Conservation (phyloP, 345 rosid species). For the Laguncularia racemosa region DNA sequence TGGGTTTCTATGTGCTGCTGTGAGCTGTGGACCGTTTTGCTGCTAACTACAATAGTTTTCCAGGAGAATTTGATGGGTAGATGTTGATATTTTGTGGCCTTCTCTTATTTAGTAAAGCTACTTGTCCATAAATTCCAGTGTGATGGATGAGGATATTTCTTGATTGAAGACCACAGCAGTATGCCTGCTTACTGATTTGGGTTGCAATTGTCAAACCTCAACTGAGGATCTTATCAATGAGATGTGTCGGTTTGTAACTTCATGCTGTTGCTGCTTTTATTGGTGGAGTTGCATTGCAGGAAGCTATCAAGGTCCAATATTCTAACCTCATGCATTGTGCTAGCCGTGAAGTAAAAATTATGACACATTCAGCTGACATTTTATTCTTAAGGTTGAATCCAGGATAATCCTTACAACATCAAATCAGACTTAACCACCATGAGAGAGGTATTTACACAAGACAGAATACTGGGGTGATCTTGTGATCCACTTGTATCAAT, state of each 20-base stretch:
- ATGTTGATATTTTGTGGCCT: not conserved
- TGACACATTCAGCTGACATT: too few relatives aligned
- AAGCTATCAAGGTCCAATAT: constrained; percentile 72
- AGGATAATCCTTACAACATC: too few relatives aligned
- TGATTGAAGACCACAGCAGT: constrained; percentile 64
- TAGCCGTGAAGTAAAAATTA: too few relatives aligned
- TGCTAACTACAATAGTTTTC: constrained; percentile 84
- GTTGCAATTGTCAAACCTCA: constrained; percentile 71
- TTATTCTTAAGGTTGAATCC: too few relatives aligned
- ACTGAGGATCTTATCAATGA: constrained; percentile 89
- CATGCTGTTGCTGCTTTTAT: constrained; percentile 88
- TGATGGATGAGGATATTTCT: constrained; percentile 86
- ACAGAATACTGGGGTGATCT: too few relatives aligned
- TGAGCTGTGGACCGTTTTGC: constrained; percentile 84
- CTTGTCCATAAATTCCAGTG: constrained; percentile 26
- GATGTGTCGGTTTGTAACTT: constrained; percentile 96
- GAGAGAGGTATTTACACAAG: too few relatives aligned
- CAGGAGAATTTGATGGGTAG: constrained; percentile 96
- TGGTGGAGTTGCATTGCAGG: constrained; percentile 94
- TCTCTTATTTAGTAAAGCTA: not conserved
- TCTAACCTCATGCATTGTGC: not conserved
- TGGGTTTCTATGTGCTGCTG: constrained; percentile 80
- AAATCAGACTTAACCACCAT: too few relatives aligned
- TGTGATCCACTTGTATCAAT: too few relatives aligned
- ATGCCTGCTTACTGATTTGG: constrained; percentile 64